Base-by-base conservation (phyloP, 208 protist species). In the Trypanosoma platydactyli region DNA sequence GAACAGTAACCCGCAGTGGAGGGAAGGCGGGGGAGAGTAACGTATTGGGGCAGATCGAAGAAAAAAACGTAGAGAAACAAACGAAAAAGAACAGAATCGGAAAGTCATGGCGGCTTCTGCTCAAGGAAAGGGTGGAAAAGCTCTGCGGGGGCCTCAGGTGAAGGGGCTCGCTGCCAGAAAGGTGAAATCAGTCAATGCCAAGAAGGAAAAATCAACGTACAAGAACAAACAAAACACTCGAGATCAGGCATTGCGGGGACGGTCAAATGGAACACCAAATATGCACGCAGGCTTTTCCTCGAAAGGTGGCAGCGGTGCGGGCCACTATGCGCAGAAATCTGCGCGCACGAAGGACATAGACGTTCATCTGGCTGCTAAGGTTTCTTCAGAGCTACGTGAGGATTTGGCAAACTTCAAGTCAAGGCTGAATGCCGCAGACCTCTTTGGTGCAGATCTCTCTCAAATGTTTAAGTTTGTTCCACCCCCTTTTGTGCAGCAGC, bases 401-500 rank as follows among this genome's bases (percentile, higher is more conserved):
- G 84, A 86, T 50, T 80, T 95, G 60, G 55, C 73, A 15, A 57
- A 57, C 12, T 92, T 95, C 69, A 87, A 89, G 64, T 68, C 76
- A 9, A 73, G 64, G 15, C 68, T 78, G 52, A 76, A 66, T 27
- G 63, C 62, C 40, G 61, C 69, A 9, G 74, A 83, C 20, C 44
- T 85, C 29, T 89, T 90, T 59, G 83, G 74, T 35, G 41, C 64
- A 16, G 71, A 82, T 12, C 76, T 95, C 27, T 83, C 87, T 73
- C 48, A 77, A 22, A 54, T 95, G 49, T 86, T 95, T 58, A 70
- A 68, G 40, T 77, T 94, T 48, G 80, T 94, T 18, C 80, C 90
- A n/a, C 83, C 85, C 42, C 68, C 77, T 16, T 86, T 95, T 56
- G 77, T 95, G 0, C 64, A 64, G 50, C 90, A 95, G 76, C 90